These are phyloP conservation scores for Geoglossum cookeanum DNA, from an alignment of 2,329 filamentous ascomycete species.

Conservation along the genomic window DNA sequence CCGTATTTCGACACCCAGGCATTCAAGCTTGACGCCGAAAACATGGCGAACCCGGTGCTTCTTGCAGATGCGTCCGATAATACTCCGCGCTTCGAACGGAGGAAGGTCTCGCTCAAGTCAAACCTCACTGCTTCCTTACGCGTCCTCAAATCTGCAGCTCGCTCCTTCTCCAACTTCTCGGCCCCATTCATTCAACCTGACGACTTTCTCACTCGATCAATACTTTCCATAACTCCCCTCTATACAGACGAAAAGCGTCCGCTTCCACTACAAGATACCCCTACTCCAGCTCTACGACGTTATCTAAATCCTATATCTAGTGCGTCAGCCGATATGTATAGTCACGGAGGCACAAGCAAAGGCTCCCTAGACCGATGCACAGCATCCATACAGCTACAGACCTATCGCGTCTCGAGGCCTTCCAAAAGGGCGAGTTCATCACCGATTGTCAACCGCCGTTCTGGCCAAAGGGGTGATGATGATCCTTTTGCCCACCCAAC, in stretches of 20 bases:
- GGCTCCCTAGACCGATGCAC: slow-evolving; percentile 24
- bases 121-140: slow-evolving; percentile 43
- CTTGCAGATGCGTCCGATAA: slow-evolving; percentile 6
- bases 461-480: slow-evolving; percentile 5
- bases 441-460: slow-evolving; percentile 21
- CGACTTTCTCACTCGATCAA: slow-evolving; percentile 38
- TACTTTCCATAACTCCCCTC: slow-evolving; percentile 34
- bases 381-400: slow-evolving; percentile 39
- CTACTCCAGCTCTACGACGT: slow-evolving; percentile 36
- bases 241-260: slow-evolving; percentile 43
- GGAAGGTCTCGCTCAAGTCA: slow-evolving; percentile 29
- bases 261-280: slow-evolving; percentile 29
- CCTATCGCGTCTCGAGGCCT: slow-evolving; percentile 26
- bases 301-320: slow-evolving; percentile 38
- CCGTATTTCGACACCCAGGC: slow-evolving; percentile 9
- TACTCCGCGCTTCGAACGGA: slow-evolving; percentile 13
- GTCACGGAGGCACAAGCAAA: slow-evolving; percentile 15
- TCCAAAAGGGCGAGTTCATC: slow-evolving; percentile 17
- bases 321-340: slow-evolving; percentile 17
- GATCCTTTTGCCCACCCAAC: slow-evolving; percentile 11
- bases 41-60: slow-evolving; percentile 10
- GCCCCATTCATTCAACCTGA: slow-evolving; percentile 33
- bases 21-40: slow-evolving; percentile 13
- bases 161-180: slow-evolving; percentile 39
- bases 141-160: slow-evolving; percentile 40